Conservation (phyloP, 2,329 filamentous ascomycete species). For the Aspergillus tubingensis region DNA sequence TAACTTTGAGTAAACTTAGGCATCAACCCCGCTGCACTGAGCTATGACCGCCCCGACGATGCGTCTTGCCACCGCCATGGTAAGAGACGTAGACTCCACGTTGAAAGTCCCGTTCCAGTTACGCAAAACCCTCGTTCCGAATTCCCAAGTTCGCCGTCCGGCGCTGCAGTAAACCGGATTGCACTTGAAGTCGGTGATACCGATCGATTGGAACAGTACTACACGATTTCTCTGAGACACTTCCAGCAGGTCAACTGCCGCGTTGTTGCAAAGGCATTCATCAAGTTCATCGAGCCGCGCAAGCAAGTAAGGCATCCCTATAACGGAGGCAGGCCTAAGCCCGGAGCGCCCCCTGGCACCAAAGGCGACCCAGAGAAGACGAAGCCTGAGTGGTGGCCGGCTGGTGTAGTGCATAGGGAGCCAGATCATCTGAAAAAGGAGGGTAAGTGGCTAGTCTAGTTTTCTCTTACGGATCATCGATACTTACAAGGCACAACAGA, state of each 20-base stretch:
- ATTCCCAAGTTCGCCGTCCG: slow-evolving; percentile 24
- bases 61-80: slow-evolving; percentile 25
- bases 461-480: not conserved
- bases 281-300: slow-evolving; percentile 50
- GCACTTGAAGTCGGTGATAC: slow-evolving; percentile 42
- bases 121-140: slow-evolving; percentile 22
- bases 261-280: slow-evolving; percentile 48
- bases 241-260: slow-evolving; percentile 51
- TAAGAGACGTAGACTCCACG: slow-evolving; percentile 32
- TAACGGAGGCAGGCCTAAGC: slow-evolving; percentile 45
- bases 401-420: slow-evolving; percentile 50
- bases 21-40: slow-evolving; percentile 21
- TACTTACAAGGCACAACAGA: slow-evolving; percentile 23
- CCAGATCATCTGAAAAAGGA: slow-evolving; percentile 52
- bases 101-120: slow-evolving; percentile 17
- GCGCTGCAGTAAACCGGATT: slow-evolving; percentile 29
- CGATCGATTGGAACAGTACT: slow-evolving; percentile 42
- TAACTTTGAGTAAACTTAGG: slow-evolving; percentile 13
- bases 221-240: slow-evolving; percentile 43
- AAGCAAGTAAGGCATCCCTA: slow-evolving; percentile 53
- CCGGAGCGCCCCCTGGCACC: slow-evolving; percentile 38
- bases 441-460: slow-evolving; percentile 35
- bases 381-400: slow-evolving; percentile 50
- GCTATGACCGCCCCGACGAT: slow-evolving; percentile 17
- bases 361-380: slow-evolving; percentile 47